Base-by-base conservation (phyloP, 2,329 filamentous ascomycete genomes). In the Chaetomium sp. region DNA sequence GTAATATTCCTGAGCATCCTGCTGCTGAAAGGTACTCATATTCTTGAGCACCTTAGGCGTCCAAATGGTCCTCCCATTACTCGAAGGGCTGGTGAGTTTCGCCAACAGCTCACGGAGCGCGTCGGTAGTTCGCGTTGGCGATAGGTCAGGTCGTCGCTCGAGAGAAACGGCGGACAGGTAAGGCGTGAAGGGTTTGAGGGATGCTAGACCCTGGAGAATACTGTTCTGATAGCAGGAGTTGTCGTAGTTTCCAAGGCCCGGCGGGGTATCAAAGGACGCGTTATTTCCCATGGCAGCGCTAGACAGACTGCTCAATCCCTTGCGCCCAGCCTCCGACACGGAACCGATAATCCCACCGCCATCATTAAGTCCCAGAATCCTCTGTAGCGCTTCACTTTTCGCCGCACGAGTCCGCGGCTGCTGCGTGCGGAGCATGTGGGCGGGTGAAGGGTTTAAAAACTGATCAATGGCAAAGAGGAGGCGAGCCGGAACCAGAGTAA, bases 161-260 rank as follows among this genome's bases (percentile, higher is more conserved):
- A 68, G 47, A 1, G 74, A 71, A 27, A 77, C 71, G 7, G 70
- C 72, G 1, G 73, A 74, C 6, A 95, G 78, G 65, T 90, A 94
- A 2, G 73, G 74, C 33, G 81, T 79, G 35, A 97, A 74, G 4
- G 86, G 80, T 14, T 80, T 79, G 35, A 97, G 76, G 4, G 91
- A 87, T 1, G 91, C 85, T 43, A 97, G 75, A 6, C 86, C 85
- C 69, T 96, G 91, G 9, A 99, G 82, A 19, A 96, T 86, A 68
- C 91, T 96, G 71, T 99, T 99, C 71, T 97, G 94, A 70, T 95
- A 99, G 75, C 94, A 97, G 1, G 91, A 96, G 69, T 96, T 96
- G 74, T 95, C 89, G 74, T 85, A 86, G 69, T 99, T 99, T 8
- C 89, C 90, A 52, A 97, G 74, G 0, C 94, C 94, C 1, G 76